phyloP scores from a whole-genome alignment of 2,329 filamentous ascomycete species.

The Cladosporium phlei region DNA sequence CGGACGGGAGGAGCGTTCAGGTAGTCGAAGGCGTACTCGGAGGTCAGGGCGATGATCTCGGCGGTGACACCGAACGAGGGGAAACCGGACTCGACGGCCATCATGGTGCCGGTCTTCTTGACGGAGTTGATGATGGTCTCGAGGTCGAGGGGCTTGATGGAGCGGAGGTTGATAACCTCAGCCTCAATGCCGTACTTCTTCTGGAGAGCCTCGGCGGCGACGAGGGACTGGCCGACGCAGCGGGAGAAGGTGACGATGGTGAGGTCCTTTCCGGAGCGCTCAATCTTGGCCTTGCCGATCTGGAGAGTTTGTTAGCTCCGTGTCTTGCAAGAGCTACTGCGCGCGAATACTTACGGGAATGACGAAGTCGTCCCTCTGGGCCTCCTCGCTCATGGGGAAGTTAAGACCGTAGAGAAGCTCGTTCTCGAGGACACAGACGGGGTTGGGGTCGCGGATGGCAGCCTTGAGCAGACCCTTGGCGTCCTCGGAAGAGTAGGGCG shows the following conservation, averaged over 20 bases:
- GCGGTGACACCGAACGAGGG: conserved; percentile 88
- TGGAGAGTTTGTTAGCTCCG: conserved; percentile 22
- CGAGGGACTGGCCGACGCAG: conserved; percentile 86
- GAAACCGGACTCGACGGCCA: conserved; percentile 93
- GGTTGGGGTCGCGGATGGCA: conserved; percentile 96
- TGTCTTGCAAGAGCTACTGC: not conserved
- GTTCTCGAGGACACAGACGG: conserved; percentile 66
- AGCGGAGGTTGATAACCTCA: conserved; percentile 97
- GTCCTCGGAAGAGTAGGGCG: conserved; percentile 94
- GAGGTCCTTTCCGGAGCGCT: conserved; percentile 90
- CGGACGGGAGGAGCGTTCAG: conserved; percentile 89
- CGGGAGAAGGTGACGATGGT: conserved; percentile 93
- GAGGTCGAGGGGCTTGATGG: conserved; percentile 92
- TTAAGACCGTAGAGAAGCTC: conserved; percentile 78
- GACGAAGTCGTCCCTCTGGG: conserved; percentile 94
- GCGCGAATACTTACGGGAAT: conserved; percentile 55
- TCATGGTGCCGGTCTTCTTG: conserved; percentile 94
- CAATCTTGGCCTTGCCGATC: conserved; percentile 98
- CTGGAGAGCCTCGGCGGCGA: conserved; percentile 86
- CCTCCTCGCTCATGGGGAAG: conserved; percentile 96
- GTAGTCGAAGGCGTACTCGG: conserved; percentile 99
- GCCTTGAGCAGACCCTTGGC: conserved; percentile 98
- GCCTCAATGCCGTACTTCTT: conserved; percentile 93
- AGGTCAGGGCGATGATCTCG: conserved; percentile 88
- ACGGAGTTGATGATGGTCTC: conserved; percentile 94